phyloP scores from a whole-genome alignment of 768 basidiomycete genomes.

The Pleurotus salmoneostramineus region DNA sequence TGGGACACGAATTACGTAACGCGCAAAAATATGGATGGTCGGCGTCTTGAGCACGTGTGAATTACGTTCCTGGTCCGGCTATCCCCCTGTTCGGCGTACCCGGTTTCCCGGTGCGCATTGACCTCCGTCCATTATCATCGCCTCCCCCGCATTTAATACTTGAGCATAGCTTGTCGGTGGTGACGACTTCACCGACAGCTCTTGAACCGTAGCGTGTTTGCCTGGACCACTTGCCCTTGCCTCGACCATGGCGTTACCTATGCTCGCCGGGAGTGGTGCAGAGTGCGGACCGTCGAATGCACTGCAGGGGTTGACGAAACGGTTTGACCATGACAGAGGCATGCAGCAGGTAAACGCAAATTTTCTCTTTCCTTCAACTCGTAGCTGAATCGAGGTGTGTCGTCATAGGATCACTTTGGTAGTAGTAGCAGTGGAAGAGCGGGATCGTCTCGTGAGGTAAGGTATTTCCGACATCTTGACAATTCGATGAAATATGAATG shows the following conservation, averaged over 20 bases:
- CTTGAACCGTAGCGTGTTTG: too few species aligned
- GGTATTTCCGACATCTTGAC: slow-evolving; percentile 9
- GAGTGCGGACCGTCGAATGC: slow-evolving; percentile 89
- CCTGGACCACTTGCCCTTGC: background rate
- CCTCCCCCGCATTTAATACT: too few species aligned
- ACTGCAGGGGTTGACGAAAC: slow-evolving; percentile 73
- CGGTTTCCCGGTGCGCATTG: too few species aligned
- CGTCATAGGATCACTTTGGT: slow-evolving; percentile 64
- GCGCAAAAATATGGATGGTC: too few species aligned
- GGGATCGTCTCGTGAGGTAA: slow-evolving; percentile 61
- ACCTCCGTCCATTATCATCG: too few species aligned
- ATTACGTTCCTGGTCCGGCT: too few species aligned
- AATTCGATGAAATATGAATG: background rate
- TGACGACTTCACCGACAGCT: too few species aligned
- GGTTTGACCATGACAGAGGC: slow-evolving; percentile 76
- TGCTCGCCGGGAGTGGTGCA: slow-evolving; percentile 63
- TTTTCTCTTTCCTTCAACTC: slow-evolving; percentile 10
- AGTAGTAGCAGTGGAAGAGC: slow-evolving; percentile 46
- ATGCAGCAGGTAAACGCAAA: slow-evolving; percentile 57
- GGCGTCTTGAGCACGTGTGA: too few species aligned
- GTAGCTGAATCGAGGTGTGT: background rate
- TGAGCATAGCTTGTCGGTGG: too few species aligned
- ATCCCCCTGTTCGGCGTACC: too few species aligned
- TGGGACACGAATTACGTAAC: too few species aligned
- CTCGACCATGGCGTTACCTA: slow-evolving; percentile 67